A percentile compares a stretch with the other conserved stretches of the same genome.
These are phyloP conservation scores for Fibroporia radiculosa DNA, from an alignment of 768 basidiomycete genomes.

Conservation along the genomic window DNA sequence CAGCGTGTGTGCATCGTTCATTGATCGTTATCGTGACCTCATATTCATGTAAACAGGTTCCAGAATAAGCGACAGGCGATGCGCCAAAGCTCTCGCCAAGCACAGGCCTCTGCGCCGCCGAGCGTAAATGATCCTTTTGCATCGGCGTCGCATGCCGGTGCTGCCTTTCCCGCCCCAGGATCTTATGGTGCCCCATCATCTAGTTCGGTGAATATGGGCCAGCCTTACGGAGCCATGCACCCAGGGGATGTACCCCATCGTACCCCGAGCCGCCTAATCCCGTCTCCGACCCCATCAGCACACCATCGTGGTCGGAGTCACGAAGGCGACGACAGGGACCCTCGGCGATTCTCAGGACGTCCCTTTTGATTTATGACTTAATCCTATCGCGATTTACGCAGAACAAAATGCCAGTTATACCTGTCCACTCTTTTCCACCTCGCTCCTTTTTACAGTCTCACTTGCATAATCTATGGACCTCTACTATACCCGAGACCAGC, in stretches of 20 bases:
- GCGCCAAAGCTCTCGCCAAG: conserved; percentile 69
- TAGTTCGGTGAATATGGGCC: conserved; percentile 11
- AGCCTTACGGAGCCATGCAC: conserved; percentile 11
- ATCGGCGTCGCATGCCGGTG: conserved; percentile 12
- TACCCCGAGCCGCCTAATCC: conserved; percentile 12
- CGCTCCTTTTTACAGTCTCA: not conserved
- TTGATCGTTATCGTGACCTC: no score
- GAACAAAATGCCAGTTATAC: not conserved
- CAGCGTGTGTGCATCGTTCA: conserved; percentile 11
- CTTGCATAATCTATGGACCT: not conserved
- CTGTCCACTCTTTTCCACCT: conserved; percentile 2
- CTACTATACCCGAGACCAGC: not conserved
- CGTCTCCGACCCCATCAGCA: conserved; percentile 18
- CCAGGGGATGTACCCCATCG: conserved; percentile 5
- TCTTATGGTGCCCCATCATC: conserved; percentile 4
- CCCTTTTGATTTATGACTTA: not conserved
- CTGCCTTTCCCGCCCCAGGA: conserved; percentile 6
- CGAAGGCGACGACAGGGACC: conserved; percentile 13
- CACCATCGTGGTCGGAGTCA: conserved; percentile 19
- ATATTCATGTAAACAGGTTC: conserved; percentile 48
- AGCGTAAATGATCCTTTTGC: conserved; percentile 21
- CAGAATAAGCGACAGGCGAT: conserved; percentile 83
- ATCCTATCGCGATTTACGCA: not conserved
- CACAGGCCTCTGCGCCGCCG: conserved; percentile 32
- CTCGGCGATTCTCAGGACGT: conserved; percentile 7